Conservation (phyloP, 208 protist species). For the Trypanosoma avium region DNA sequence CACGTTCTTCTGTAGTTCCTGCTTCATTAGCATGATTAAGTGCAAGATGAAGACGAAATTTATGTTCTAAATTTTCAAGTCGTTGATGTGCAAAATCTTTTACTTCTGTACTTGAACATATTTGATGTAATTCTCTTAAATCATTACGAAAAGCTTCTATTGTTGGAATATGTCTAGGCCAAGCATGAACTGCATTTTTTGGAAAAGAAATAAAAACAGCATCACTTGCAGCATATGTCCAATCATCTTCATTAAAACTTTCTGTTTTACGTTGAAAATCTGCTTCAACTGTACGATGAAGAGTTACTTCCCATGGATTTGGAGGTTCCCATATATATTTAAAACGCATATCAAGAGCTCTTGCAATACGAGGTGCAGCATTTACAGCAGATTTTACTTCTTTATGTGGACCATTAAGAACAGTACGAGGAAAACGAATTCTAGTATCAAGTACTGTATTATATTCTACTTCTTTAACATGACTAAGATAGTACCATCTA, state of each 20-base stretch:
- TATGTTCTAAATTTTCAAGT: constrained; percentile 91
- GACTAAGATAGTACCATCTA: constrained; percentile 81
- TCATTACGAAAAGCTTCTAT: constrained; percentile 74
- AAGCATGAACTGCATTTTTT: constrained; percentile 71
- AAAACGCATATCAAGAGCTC: constrained; percentile 69
- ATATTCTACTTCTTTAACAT: constrained; percentile 85
- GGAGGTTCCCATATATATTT: constrained; percentile 83
- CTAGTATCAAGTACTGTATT: constrained; percentile 81
- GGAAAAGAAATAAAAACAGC: constrained; percentile 88
- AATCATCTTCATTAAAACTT: constrained; percentile 90
- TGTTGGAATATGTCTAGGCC: constrained; percentile 82
- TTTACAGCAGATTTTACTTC: constrained; percentile 31
- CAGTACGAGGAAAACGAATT: constrained; percentile 88
- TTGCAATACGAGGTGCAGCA: constrained; percentile 53
- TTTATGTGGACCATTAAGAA: constrained; percentile 68
- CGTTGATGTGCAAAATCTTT: constrained; percentile 93
- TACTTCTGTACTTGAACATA: constrained; percentile 72
- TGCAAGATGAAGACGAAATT: constrained; percentile 92
- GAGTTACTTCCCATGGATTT: constrained; percentile 69
- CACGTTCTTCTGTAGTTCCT: constrained; percentile 80
- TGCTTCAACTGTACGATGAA: constrained; percentile 63
- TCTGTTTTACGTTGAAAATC: constrained; percentile 85
- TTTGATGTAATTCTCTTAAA: constrained; percentile 67
- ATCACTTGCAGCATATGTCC: constrained; percentile 82
- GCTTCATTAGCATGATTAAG: constrained; percentile 93